Base-by-base conservation (phyloP, 1,284 basidiomycete species). In the Sparassis latifolia region DNA sequence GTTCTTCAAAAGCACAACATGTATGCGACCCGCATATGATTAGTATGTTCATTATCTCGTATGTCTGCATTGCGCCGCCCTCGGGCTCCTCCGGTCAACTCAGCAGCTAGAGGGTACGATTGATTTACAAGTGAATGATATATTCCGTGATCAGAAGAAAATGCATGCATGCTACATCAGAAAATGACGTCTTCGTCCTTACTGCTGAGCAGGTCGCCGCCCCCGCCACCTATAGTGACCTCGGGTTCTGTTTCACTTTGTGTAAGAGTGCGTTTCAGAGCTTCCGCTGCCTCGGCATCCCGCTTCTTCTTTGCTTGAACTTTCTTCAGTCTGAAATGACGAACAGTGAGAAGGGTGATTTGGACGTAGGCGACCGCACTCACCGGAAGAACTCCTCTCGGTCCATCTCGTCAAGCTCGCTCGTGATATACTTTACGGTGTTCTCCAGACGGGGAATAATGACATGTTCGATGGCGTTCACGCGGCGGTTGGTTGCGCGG, bases 381-480 rank as follows among this genome's bases (percentile, higher is more conserved):
- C 48, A 84, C 88, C 93, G 80, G 78, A 97, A 97, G 76, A 97
- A 97, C 67, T 97, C 94, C 68, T 97, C 94, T 59, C 94, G 80
- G 70, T 97, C 94, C 91, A 96, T 96, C 70, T 97, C 94, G 62
- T 97, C 94, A 52, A 97, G 71, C 69, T 96, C 92, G 56, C 92
- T 95, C 62, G 93, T 80, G 66, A 97, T 96, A 68, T 97, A 97
- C 63, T 89, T 92, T 76, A 99, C 93, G 4, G 97, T 99, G 69
- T 99, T 98, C 53, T 98, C 96, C 44, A 99, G 74, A 45, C 87
- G 80, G 10, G 97, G 97, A 52, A 99, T 98, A 62, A 99, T 80
- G 59, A 99, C 87, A 67, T 99, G 93, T 66, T 99, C 97, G 62
- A 99, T 97, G 3, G 97, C 97, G 63, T 99, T 99, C 33, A 99